Evolutionary conservation across 2,329 filamentous ascomycete species (phyloP), one percentile per base, ranked within the genome.

Genomic region (Lasiodiplodia sp.): DNA sequence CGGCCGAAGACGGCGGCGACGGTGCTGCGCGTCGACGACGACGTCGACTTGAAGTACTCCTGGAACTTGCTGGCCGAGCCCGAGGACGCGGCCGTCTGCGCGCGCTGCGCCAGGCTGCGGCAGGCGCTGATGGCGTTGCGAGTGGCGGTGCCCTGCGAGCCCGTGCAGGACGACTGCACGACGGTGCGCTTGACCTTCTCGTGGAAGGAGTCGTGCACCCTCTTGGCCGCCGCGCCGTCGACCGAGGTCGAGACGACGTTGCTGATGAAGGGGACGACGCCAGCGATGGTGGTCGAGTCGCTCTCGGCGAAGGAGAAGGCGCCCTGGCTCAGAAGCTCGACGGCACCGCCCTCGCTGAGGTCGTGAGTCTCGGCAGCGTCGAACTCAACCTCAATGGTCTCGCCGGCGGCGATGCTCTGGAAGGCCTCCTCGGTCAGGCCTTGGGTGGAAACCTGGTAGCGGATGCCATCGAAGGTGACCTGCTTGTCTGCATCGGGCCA

Each of bases 11-110:
- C 81, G 21, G 74, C 76, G 2, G 86, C 81, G 7, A 91, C 87
- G 1, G 79, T 82, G 66, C 76, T 81, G 51, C 60, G 60, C 11
- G 60, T 64, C 28, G 60, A 64, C 6, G 77, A 70, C 18, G 80
- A 78, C 31, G 84, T 85, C 0, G 85, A 85, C 79, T 89, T 90
- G 84, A 91, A 92, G 82, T 89, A 91, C 74, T 89, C 86, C 49
- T 77, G 78, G 72, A 90, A 87, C 44, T 55, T 62, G 4, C 82
- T 81, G 0, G 60, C 60, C 4, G 80, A 72, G 37, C 85, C 86
- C 0, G 82, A 86, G 0, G 81, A 76, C 0, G 87, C 86, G 2
- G 85, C 86, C 1, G 78, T 75, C 1, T 86, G 83, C 11, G 89
- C 88, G 5, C 80, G 77, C 3, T 78, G 79, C 1, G 89, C 88